These are phyloP conservation scores for Mariannaea elegans DNA, from an alignment of 2,329 filamentous ascomycete genomes.

Conservation along the genomic window DNA sequence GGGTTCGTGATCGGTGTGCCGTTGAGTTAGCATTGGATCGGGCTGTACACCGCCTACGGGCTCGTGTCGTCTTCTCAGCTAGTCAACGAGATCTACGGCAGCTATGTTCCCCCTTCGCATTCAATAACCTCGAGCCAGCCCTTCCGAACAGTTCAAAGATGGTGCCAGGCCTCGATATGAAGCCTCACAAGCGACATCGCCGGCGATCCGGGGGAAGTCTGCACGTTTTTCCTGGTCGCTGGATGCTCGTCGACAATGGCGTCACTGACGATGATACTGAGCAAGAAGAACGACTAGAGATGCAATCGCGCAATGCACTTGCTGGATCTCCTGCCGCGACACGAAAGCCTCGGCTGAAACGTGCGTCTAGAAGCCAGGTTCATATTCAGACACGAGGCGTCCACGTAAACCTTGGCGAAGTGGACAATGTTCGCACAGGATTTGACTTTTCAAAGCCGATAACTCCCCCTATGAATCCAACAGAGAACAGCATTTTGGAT, in stretches of 20 bases:
- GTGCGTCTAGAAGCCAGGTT: conserved; percentile 51
- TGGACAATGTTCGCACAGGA: conserved; percentile 25
- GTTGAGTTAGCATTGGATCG: conserved; percentile 86
- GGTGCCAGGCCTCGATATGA: conserved; percentile 35
- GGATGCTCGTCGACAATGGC: conserved; percentile 48
- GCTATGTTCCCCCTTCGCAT: conserved; percentile 44
- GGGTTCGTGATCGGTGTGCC: conserved; percentile 86
- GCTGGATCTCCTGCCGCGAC: conserved; percentile 37
- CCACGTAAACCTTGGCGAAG: conserved; percentile 22
- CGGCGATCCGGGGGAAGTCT: conserved; percentile 62
- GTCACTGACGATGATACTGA: conserved; percentile 56
- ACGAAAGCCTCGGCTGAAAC: conserved; percentile 54
- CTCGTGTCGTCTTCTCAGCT: conserved; percentile 74
- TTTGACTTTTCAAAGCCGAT: conserved; percentile 52
- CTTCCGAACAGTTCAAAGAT: conserved; percentile 27
- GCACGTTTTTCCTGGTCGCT: conserved; percentile 48
- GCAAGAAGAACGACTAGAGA: conserved; percentile 55
- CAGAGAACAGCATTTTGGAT: background rate
- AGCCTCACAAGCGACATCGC: conserved; percentile 51
- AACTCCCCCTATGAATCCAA: conserved; percentile 29
- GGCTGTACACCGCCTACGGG: conserved; percentile 74
- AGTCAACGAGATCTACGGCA: conserved; percentile 69
- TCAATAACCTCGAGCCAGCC: conserved; percentile 30
- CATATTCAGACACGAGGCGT: conserved; percentile 41
- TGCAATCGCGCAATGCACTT: conserved; percentile 45